phyloP scores from a whole-genome alignment of 345 rosid species.

The Eucalyptus curtisii region DNA sequence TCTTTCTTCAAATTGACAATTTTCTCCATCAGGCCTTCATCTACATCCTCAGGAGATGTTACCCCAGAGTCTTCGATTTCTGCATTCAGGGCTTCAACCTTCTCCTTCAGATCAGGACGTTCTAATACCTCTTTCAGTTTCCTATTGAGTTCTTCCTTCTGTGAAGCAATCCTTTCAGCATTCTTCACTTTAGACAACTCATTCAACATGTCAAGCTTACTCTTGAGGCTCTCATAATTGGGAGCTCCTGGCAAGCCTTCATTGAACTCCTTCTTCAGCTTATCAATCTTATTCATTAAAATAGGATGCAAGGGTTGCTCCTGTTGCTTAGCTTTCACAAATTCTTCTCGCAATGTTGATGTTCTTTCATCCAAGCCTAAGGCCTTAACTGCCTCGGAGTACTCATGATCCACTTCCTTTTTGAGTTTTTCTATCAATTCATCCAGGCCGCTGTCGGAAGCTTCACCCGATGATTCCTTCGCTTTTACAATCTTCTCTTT shows the following conservation, averaged over 20 bases:
- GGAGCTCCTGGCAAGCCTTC: conserved; percentile 41
- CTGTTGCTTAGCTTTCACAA: conserved; percentile 32
- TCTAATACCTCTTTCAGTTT: conserved; percentile 46
- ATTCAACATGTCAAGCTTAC: conserved; percentile 63
- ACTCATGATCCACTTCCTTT: conserved; percentile 71
- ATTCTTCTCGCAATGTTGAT: conserved; percentile 30
- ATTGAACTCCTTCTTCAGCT: conserved; percentile 54
- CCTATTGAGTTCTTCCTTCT: conserved; percentile 40
- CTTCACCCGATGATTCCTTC: conserved; percentile 45
- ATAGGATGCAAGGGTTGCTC: conserved; percentile 50
- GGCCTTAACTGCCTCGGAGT: conserved; percentile 46
- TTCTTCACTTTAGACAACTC: conserved; percentile 54
- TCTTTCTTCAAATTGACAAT: conserved; percentile 33
- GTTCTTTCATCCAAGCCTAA: conserved; percentile 48
- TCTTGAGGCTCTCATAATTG: conserved; percentile 44
- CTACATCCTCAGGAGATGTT: conserved; percentile 40
- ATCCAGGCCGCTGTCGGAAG: conserved; percentile 34
- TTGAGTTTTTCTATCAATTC: conserved; percentile 60
- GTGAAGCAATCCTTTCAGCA: conserved; percentile 10
- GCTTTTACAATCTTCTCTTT: conserved; percentile 55
- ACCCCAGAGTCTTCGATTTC: conserved; percentile 35
- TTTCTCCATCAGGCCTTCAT: conserved; percentile 42
- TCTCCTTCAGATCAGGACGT: conserved; percentile 51
- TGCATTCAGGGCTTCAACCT: conserved; percentile 48
- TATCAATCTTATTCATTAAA: conserved; percentile 42